Evolutionary conservation across 108 stramenopile genomes (phyloP).

Genomic region (Nitzschia sp.): DNA sequence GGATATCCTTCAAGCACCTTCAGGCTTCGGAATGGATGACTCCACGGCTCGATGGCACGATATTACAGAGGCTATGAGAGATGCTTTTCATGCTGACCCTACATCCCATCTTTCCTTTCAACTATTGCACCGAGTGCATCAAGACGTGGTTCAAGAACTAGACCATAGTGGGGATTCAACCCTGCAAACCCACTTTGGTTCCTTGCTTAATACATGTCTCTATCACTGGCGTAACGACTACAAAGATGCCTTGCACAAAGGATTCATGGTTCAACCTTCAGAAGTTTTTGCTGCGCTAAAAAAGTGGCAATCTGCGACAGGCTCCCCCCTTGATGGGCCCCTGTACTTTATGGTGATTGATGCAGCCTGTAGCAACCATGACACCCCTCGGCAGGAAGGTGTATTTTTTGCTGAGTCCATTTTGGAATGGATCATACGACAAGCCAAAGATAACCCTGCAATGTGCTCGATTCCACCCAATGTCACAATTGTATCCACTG

Average conservation of each 20-base stretch:
- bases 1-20: constrained; percentile 9
- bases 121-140: constrained; percentile 7
- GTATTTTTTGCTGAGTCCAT: constrained; percentile 20
- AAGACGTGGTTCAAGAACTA: background rate
- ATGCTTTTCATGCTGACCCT: background rate
- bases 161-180: background rate
- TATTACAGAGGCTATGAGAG: background rate
- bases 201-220: constrained; percentile 3
- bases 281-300: background rate
- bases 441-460: constrained; percentile 16
- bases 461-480: constrained; percentile 30
- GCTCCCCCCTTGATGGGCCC: background rate
- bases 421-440: constrained; percentile 28
- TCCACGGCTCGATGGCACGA: background rate
- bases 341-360: constrained; percentile 20
- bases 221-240: constrained; percentile 13
- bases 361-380: constrained; percentile 9
- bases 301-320: background rate
- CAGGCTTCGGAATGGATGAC: background rate
- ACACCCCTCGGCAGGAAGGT: background rate
- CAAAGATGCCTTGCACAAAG: background rate
- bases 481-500: constrained; percentile 14
- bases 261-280: constrained; percentile 3
- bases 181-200: background rate
- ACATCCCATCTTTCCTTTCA: background rate